These are phyloP conservation scores for Blastobotrys raffinosifermentans DNA, from an alignment of 1,139 yeast species.

Conservation along the genomic window DNA sequence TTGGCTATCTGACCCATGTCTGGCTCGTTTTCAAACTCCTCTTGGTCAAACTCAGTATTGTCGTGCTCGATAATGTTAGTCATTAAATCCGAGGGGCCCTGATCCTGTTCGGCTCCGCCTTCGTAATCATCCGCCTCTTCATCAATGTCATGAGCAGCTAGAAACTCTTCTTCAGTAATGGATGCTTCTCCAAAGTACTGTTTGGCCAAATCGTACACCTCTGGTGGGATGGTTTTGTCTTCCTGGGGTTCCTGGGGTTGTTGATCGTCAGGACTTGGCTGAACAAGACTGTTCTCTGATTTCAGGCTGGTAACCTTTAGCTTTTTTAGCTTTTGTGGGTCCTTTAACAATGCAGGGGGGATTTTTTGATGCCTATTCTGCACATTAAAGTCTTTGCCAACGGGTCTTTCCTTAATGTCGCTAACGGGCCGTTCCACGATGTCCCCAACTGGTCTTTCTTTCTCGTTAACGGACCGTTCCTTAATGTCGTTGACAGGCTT, in stretches of 20 bases:
- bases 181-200: conserved; percentile 27
- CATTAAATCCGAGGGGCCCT: conserved; percentile 15
- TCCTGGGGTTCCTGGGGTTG: too few relatives aligned
- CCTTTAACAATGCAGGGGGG: too few relatives aligned
- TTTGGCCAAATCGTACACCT: conserved; percentile 22
- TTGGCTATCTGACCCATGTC: conserved; percentile 38
- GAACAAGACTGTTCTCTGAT: too few relatives aligned
- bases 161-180: conserved; percentile 32
- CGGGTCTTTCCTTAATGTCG: too few relatives aligned
- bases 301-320: too few relatives aligned
- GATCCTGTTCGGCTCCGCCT: conserved; percentile 5
- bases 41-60: conserved; percentile 4
- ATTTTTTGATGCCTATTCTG: too few relatives aligned
- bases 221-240: too few relatives aligned
- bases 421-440: conserved; percentile 1
- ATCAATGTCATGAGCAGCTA: conserved; percentile 22
- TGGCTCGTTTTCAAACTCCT: conserved; percentile 12
- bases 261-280: too few relatives aligned
- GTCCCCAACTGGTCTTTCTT: background rate
- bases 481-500: background rate
- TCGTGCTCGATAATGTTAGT: conserved; percentile 5
- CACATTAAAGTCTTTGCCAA: too few relatives aligned
- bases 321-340: too few relatives aligned
- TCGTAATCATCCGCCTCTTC: conserved; percentile 10
- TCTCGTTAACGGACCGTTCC: too few relatives aligned